Evolutionary conservation across 2,329 filamentous ascomycete species (phyloP).

Genomic region (Elsinoe fawcettii): DNA sequence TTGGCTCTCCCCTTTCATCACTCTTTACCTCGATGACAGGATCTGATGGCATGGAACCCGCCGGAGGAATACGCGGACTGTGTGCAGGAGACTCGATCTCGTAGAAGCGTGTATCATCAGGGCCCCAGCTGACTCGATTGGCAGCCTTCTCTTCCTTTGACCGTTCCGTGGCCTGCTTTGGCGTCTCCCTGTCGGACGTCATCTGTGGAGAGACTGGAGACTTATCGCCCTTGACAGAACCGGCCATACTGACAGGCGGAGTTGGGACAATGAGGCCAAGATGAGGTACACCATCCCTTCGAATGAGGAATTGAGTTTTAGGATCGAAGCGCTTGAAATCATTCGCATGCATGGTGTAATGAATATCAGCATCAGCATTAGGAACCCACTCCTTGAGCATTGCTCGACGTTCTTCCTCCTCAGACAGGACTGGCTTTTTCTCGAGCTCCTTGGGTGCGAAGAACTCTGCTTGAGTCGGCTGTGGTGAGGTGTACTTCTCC

Average conservation of each 20-base stretch:
- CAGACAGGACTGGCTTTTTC: conserved; percentile 24
- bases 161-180: background rate
- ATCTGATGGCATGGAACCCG: conserved; percentile 29
- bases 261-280: conserved; percentile 52
- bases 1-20: conserved; percentile 26
- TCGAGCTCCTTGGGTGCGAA: conserved; percentile 41
- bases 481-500: conserved; percentile 33
- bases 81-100: conserved; percentile 29
- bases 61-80: conserved; percentile 37
- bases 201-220: conserved; percentile 28
- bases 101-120: conserved; percentile 40
- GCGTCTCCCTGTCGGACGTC: background rate
- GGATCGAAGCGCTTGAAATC: conserved; percentile 15
- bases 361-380: conserved; percentile 38
- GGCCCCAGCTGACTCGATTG: conserved; percentile 39
- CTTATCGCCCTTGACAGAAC: conserved; percentile 30
- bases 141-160: conserved; percentile 8
- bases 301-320: conserved; percentile 34
- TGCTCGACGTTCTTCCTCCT: conserved; percentile 1
- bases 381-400: conserved; percentile 34
- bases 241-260: conserved; percentile 44
- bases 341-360: conserved; percentile 36
- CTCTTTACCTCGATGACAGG: conserved; percentile 35
- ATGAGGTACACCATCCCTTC: conserved; percentile 40
- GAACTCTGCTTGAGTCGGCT: conserved; percentile 39